Conservation (phyloP, 768 basidiomycete genomes). For the Russula brevipes region DNA sequence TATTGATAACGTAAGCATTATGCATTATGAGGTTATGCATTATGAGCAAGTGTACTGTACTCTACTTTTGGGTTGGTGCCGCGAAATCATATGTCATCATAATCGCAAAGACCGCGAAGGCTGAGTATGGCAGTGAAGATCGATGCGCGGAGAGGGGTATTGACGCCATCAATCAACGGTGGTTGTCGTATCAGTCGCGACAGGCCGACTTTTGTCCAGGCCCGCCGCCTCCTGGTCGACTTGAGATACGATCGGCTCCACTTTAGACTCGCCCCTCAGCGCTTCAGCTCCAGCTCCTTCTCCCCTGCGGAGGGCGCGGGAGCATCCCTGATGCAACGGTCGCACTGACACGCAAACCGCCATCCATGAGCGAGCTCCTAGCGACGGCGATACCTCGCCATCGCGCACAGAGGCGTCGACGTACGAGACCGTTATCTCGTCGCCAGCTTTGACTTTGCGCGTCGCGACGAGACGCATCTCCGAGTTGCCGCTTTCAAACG, state of each 20-base stretch:
- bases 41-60: too few species aligned
- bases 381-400: conserved; percentile 54
- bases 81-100: conserved; percentile 5
- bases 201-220: conserved; percentile 6
- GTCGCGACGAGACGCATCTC: conserved; percentile 67
- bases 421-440: conserved; percentile 70
- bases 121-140: conserved; percentile 6
- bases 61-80: conserved; percentile 12
- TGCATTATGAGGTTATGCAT: too few species aligned
- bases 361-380: conserved; percentile 75
- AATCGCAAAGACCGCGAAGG: conserved; percentile 10
- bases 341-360: conserved; percentile 73
- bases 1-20: too few species aligned
- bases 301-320: conserved; percentile 27
- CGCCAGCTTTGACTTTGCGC: conserved; percentile 64
- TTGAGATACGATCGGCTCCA: conserved; percentile 35
- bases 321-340: conserved; percentile 56
- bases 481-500: conserved; percentile 60
- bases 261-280: conserved; percentile 52
- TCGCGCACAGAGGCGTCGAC: conserved; percentile 59
- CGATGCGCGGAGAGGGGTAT: background rate
- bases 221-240: conserved; percentile 6
- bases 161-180: conserved; percentile 11
- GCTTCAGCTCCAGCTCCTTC: conserved; percentile 26
- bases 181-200: conserved; percentile 18